Evolutionary conservation across 83 land plant genomes (phyloP).

Genomic region (Isoetes engelmannii): DNA sequence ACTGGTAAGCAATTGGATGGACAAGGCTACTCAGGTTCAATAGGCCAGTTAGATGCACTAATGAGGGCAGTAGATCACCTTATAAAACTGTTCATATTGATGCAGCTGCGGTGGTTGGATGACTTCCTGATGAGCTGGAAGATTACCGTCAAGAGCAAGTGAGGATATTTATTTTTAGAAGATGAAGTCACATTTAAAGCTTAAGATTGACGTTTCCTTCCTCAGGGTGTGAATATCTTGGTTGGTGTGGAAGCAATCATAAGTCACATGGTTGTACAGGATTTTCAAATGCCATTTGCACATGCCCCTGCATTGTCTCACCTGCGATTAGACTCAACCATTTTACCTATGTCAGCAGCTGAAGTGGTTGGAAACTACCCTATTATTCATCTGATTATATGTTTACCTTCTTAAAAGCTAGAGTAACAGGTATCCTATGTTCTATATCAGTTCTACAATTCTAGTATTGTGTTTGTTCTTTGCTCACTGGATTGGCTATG

Average conservation of each 20-base stretch:
- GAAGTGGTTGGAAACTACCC: background rate
- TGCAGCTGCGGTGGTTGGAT: constrained; percentile 2
- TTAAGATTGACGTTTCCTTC: background rate
- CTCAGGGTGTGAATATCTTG: constrained; percentile 3
- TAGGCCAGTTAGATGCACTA: background rate
- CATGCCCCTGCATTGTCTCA: constrained; percentile 7
- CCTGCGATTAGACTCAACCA: background rate
- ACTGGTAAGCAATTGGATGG: background rate
- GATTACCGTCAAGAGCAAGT: constrained; percentile 3
- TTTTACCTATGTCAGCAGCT: background rate
- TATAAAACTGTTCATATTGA: background rate
- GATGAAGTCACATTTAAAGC: background rate
- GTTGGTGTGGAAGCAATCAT: constrained; percentile 7
- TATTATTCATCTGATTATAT: background rate
- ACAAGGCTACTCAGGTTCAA: background rate
- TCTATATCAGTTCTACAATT: background rate
- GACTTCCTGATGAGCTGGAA: constrained; percentile 2
- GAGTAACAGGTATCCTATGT: background rate
- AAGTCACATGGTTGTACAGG: background rate
- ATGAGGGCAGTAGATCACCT: background rate
- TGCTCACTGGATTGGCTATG: background rate
- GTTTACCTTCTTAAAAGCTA: background rate
- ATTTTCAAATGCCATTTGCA: background rate
- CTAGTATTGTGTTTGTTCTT: background rate
- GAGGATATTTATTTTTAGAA: background rate